These are phyloP conservation scores for Martiniozyma abietophila DNA, from an alignment of 805 yeast species.

Conservation along the genomic window DNA sequence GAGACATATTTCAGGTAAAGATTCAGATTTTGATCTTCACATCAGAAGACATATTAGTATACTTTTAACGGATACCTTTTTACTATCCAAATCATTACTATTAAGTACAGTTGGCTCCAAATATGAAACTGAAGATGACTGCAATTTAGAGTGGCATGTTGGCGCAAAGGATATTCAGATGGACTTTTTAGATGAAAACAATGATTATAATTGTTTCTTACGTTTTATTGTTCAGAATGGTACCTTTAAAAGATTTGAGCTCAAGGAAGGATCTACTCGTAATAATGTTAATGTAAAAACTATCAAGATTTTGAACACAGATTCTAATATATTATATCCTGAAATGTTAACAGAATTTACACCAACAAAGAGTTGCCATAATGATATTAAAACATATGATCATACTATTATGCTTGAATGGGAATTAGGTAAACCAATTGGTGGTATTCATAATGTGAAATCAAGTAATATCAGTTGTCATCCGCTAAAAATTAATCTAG, in stretches of 20 bases:
- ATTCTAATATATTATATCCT: slow-evolving; percentile 50
- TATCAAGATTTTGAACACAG: slow-evolving; percentile 63
- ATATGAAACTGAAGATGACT: slow-evolving; percentile 14
- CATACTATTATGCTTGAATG: slow-evolving; percentile 44
- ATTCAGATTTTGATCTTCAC: slow-evolving; percentile 20
- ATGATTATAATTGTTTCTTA: slow-evolving; percentile 40
- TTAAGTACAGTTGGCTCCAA: slow-evolving; percentile 19
- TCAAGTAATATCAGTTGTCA: slow-evolving; percentile 48
- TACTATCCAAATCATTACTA: slow-evolving; percentile 33
- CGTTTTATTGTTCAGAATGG: slow-evolving; percentile 61
- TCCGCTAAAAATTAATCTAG: slow-evolving; percentile 67
- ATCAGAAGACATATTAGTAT: slow-evolving; percentile 30
- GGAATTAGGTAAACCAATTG: slow-evolving; percentile 80
- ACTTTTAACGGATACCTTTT: slow-evolving; percentile 33
- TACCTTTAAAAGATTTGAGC: slow-evolving; percentile 50
- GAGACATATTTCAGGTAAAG: slow-evolving; percentile 33
- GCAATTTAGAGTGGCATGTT: slow-evolving; percentile 45
- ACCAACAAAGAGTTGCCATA: slow-evolving; percentile 7
- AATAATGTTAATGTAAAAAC: slow-evolving; percentile 51
- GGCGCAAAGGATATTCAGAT: slow-evolving; percentile 61
- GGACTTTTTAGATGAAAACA: slow-evolving; percentile 52
- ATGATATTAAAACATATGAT: slow-evolving; percentile 11
- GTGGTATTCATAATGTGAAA: slow-evolving; percentile 80
- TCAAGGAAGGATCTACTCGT: slow-evolving; percentile 55
- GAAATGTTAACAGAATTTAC: slow-evolving; percentile 54